Conservation (phyloP, 306 rosid genomes). For the Quercus aquifolioides region DNA sequence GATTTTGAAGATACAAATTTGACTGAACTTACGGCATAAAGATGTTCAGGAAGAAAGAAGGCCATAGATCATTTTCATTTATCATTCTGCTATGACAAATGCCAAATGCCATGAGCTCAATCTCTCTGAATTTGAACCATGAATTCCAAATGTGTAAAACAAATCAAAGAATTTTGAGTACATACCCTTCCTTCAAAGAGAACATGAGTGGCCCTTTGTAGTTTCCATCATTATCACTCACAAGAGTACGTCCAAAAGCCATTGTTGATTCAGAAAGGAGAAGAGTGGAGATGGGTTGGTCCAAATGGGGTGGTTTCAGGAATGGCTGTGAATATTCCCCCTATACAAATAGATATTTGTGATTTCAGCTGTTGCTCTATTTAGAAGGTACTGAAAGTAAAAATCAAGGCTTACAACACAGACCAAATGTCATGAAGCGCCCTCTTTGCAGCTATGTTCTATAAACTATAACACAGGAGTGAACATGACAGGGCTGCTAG, state of each 20-base stretch:
- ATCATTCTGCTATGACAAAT: neutral
- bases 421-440: conserved; percentile 13
- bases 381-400: neutral
- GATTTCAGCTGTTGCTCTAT: neutral
- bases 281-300: conserved; percentile 89
- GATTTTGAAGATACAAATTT: neutral
- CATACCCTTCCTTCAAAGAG: conserved; percentile 83
- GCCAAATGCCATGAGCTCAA: conserved; percentile 23
- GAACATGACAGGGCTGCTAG: conserved; percentile 24
- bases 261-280: conserved; percentile 85
- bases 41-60: neutral
- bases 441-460: conserved; percentile 16
- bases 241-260: conserved; percentile 90
- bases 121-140: conserved; percentile 23
- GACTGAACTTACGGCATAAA: neutral
- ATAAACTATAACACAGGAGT: conserved; percentile 30
- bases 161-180: conserved; percentile 23
- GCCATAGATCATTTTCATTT: neutral
- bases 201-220: conserved; percentile 95
- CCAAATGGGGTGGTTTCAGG: conserved; percentile 97
- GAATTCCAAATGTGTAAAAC: conserved; percentile 26
- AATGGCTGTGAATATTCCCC: conserved; percentile 97
- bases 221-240: conserved; percentile 85
- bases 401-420: conserved; percentile 16
- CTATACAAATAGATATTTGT: conserved; percentile 32